Evolutionary conservation across 352 stramenopile genomes (phyloP).

Genomic region (Pythium rhizo-oryzae): DNA sequence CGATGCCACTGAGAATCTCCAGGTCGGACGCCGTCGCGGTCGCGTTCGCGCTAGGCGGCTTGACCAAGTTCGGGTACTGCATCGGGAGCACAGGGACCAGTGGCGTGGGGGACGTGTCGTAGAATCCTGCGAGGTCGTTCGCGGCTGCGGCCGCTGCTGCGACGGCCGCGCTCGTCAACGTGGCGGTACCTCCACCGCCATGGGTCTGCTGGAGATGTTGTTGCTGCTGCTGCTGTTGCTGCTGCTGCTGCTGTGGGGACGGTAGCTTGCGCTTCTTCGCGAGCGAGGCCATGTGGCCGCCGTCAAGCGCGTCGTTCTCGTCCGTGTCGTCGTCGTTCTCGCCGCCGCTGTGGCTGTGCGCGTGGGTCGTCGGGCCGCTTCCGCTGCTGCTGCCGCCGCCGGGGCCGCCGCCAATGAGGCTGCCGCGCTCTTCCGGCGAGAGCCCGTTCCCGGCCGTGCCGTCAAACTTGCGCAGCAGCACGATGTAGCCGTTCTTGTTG

Average conservation of each 20-base stretch:
- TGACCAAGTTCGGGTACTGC: constrained; percentile 49
- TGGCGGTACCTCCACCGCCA: neutral
- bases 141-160: constrained; percentile 14
- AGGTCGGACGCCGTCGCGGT: constrained; percentile 54
- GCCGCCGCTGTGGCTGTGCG: constrained; percentile 19
- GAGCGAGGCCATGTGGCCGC: constrained; percentile 24
- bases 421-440: constrained; percentile 20
- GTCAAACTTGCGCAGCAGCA: constrained; percentile 68
- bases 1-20: constrained; percentile 85
- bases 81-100: constrained; percentile 62
- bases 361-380: neutral
- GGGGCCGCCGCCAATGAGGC: constrained; percentile 7
- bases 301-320: constrained; percentile 31
- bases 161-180: constrained; percentile 7
- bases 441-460: constrained; percentile 28
- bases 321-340: constrained; percentile 34
- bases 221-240: constrained; percentile 14
- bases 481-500: constrained; percentile 84
- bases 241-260: constrained; percentile 27
- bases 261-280: constrained; percentile 61
- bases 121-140: constrained; percentile 62
- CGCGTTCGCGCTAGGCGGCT: constrained; percentile 28
- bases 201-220: constrained; percentile 18
- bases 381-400: constrained; percentile 5
- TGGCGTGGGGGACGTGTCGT: constrained; percentile 45